Evolutionary conservation across 2,329 filamentous ascomycete species (phyloP), one percentile per base, ranked within the genome.

Genomic region (Metarhizium guizhouense): DNA sequence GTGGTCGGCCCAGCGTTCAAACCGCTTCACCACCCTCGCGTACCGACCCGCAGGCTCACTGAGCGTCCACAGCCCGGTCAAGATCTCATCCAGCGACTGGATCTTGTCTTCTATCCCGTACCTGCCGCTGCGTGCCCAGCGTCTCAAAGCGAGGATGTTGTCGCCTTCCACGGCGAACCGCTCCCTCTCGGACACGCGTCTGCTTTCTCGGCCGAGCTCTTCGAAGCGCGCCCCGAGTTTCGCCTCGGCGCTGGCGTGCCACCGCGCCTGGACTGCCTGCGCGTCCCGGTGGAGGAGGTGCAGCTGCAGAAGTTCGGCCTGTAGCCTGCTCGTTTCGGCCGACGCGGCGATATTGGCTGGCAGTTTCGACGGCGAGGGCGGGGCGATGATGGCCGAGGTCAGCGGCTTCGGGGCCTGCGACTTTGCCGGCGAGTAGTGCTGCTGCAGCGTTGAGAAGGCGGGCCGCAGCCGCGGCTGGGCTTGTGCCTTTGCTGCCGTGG

Each of bases 341-440:
- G 80, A 80, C 32, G 79, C 71, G 54, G 80, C 81, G 14, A 85
- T 69, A 65, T 85, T 85, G 62, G 78, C 74, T 5, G 83, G 81
- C 3, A 81, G 74, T 62, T 85, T 84, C 34, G 80, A 81, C 1
- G 84, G 83, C 3, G 82, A 81, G 0, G 83, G 79, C 1, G 83
- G 80, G 18, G 80, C 80, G 48, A 85, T 76, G 68, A 76, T 78
- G 45, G 76, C 74, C 14, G 81, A 72, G 0, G 80, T 80, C n/a
- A 82, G 72, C 5, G 84, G 82, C 58, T 87, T 88, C 0, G 84
- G 81, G 0, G 79, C 76, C 8, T 76, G 70, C 4, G 74, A 75
- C 63, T 86, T 86, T 48, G 80, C 80, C 0, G 85, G 85, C 32
- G 82, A 85, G 70, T 81, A 87, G 69, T 87, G 83, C 61, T 87